Percentiles rank a stretch among this genome's conserved stretches.
Evolutionary conservation across 176 grass and related monocot species (phyloP).

Genomic region (Cenchrus purpureus): DNA sequence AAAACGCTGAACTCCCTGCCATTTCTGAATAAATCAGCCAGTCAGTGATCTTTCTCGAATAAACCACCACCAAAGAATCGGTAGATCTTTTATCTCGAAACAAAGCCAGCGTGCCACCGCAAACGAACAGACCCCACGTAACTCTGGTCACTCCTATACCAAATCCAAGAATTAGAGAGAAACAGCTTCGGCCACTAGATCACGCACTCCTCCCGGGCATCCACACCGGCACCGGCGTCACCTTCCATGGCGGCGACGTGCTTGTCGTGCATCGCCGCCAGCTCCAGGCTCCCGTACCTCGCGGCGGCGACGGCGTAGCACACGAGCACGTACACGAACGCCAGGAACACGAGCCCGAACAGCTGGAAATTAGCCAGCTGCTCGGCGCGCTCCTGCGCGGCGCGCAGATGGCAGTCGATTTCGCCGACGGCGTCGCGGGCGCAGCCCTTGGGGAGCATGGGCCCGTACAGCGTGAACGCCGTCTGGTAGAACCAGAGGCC

Average conservation of each 20-base stretch:
- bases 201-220: neutral
- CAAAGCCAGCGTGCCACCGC: too few relatives aligned
- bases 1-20: too few relatives aligned
- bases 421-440: conserved; percentile 39
- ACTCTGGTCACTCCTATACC: neutral
- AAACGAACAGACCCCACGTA: too few relatives aligned
- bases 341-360: conserved; percentile 64
- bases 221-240: neutral
- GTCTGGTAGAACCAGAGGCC: conserved; percentile 99
- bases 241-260: conserved; percentile 37
- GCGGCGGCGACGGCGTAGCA: conserved; percentile 60
- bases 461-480: conserved; percentile 80
- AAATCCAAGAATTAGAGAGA: neutral
- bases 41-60: too few relatives aligned
- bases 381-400: conserved; percentile 64
- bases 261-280: conserved; percentile 28
- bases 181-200: neutral
- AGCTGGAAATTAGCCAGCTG: conserved; percentile 74
- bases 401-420: conserved; percentile 52
- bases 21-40: too few relatives aligned
- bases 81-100: too few relatives aligned
- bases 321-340: conserved; percentile 46
- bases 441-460: conserved; percentile 76
- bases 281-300: conserved; percentile 52
- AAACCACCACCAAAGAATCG: too few relatives aligned